Evolutionary conservation across 495 filamentous ascomycete genomes (phyloP).

Genomic region (Neohortaea acidophila): DNA sequence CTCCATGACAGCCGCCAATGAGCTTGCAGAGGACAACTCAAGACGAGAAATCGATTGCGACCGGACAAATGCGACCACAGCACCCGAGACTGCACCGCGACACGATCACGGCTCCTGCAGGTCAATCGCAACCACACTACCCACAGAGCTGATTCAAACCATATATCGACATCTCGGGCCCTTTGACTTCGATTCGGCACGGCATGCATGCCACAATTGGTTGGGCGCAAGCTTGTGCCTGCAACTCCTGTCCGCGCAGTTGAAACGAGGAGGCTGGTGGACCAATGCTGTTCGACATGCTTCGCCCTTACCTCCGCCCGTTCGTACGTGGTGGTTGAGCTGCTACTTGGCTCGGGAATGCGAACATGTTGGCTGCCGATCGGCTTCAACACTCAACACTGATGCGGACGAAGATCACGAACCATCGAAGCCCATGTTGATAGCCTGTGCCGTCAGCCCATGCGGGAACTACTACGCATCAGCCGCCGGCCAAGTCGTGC

Average conservation of each 20-base stretch:
- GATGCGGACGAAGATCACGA: not conserved
- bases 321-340: constrained; percentile 41
- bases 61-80: no score
- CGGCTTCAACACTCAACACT: no score
- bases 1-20: no score
- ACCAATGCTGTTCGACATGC: constrained; percentile 31
- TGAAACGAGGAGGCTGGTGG: constrained; percentile 47
- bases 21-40: no score
- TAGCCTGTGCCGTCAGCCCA: constrained; percentile 25
- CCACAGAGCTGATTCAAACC: constrained; percentile 46
- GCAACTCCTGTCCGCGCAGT: constrained; percentile 36
- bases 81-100: not conserved
- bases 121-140: constrained; percentile 26
- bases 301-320: constrained; percentile 21
- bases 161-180: constrained; percentile 43
- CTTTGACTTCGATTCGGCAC: constrained; percentile 48
- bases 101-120: no score
- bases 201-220: constrained; percentile 51
- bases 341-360: constrained; percentile 47
- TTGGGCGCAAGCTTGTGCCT: constrained; percentile 45
- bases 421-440: not conserved
- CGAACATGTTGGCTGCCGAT: constrained; percentile 34
- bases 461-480: constrained; percentile 47
- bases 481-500: constrained; percentile 42
- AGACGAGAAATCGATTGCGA: no score